Evolutionary conservation across 2,329 filamentous ascomycete genomes (phyloP).

Genomic region (Arachnopeziza araneosa): DNA sequence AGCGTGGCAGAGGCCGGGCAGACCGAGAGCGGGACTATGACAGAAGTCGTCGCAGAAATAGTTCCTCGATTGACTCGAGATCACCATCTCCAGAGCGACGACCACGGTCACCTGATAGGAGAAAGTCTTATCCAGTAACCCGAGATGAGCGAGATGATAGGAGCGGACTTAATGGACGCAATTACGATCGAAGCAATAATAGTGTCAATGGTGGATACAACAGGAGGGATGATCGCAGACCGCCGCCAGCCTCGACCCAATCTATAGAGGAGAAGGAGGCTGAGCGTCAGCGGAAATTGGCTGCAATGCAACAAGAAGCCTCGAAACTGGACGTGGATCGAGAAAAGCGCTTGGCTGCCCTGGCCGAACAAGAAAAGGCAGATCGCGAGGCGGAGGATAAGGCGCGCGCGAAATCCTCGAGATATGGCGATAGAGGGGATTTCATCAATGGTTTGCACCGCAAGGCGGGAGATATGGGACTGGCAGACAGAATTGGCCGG

Average conservation of each 20-base stretch:
- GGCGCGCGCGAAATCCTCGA: constrained; percentile 51
- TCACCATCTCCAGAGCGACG: constrained; percentile 34
- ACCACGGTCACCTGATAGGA: constrained; percentile 30
- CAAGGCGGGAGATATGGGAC: constrained; percentile 46
- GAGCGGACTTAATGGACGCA: constrained; percentile 18
- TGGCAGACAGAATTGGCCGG: constrained; percentile 48
- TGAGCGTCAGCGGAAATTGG: constrained; percentile 61
- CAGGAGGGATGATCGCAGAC: constrained; percentile 23
- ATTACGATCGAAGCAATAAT: constrained; percentile 23
- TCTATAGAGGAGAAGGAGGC: constrained; percentile 38
- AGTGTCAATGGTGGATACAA: constrained; percentile 21
- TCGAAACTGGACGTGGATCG: constrained; percentile 66
- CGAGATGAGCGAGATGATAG: constrained; percentile 24
- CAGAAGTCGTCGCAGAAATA: neutral
- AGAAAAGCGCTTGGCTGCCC: constrained; percentile 57
- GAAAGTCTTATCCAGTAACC: constrained; percentile 21
- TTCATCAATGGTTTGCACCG: constrained; percentile 61
- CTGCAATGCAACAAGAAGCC: constrained; percentile 68
- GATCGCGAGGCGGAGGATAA: constrained; percentile 62
- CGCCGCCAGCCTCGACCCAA: constrained; percentile 17
- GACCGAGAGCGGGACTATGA: constrained; percentile 16
- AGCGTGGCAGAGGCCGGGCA: constrained; percentile 15
- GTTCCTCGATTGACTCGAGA: constrained; percentile 28
- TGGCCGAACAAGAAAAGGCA: constrained; percentile 59
- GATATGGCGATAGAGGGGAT: constrained; percentile 57